These are phyloP conservation scores for Mortierella sp. DNA, from an alignment of 371 early-diverging fungal genomes.

Conservation along the genomic window DNA sequence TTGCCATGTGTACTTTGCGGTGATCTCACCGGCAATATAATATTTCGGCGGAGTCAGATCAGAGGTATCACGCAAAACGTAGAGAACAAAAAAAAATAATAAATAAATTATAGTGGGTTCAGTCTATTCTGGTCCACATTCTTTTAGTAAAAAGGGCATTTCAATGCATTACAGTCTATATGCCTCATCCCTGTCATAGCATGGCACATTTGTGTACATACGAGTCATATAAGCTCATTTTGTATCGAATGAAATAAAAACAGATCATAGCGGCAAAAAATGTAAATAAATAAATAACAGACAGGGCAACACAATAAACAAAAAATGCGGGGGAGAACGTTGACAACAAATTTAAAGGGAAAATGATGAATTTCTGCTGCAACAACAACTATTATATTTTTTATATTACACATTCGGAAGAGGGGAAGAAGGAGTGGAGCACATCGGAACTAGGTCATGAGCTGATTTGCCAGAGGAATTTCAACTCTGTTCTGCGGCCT, in stretches of 20 bases:
- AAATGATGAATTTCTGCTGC: not conserved
- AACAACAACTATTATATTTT: not conserved
- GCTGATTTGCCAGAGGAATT: constrained; percentile 50
- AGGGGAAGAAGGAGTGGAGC: constrained; percentile 11
- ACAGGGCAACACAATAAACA: not conserved
- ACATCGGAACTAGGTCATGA: constrained; percentile 33
- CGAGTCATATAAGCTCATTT: constrained; percentile 3
- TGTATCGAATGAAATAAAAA: not conserved
- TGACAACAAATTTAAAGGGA: not conserved
- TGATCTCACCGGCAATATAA: not conserved
- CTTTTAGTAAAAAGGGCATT: no score
- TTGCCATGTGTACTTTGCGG: not conserved
- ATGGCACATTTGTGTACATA: no score
- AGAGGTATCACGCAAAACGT: not conserved
- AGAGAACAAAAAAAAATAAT: not conserved
- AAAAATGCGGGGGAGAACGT: constrained; percentile 47
- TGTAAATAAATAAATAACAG: constrained; percentile 8
- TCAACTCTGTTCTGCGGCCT: constrained; percentile 35
- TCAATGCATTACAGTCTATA: no score
- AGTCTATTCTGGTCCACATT: not conserved
- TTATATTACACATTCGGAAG: constrained; percentile 14
- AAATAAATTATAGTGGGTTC: not conserved
- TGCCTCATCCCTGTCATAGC: no score
- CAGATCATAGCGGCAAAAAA: not conserved
- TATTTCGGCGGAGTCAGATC: not conserved